Conservation (phyloP, 805 yeast species). For the Ogataea naganishii region DNA sequence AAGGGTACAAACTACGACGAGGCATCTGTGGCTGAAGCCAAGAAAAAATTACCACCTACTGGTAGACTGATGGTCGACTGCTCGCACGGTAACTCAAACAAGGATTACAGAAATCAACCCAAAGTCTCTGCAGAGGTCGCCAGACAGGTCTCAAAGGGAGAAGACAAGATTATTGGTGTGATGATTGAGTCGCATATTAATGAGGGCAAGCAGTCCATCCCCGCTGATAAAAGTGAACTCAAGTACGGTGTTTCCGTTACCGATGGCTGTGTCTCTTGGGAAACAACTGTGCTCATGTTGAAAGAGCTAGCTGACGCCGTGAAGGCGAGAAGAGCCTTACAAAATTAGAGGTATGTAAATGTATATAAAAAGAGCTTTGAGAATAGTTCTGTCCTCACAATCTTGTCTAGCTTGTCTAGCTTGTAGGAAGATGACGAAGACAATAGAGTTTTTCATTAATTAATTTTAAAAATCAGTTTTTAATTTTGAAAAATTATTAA, state of each 20-base stretch:
- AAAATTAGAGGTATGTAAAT: constrained; percentile 12
- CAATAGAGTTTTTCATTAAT: no score
- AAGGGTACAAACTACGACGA: constrained; percentile 89
- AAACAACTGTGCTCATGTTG: constrained; percentile 76
- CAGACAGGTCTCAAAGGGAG: constrained; percentile 76
- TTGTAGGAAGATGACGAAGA: no score
- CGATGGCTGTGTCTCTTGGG: constrained; percentile 94
- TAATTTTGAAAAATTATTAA: no score
- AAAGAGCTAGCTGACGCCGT: constrained; percentile 76
- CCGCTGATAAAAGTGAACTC: constrained; percentile 51
- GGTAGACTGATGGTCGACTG: constrained; percentile 85
- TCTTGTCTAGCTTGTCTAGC: no score
- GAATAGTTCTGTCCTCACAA: no score
- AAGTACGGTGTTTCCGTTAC: constrained; percentile 95
- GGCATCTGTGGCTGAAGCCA: constrained; percentile 66
- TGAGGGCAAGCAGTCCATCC: constrained; percentile 86
- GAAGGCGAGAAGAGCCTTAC: constrained; percentile 57
- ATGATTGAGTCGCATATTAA: constrained; percentile 92
- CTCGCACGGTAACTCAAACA: constrained; percentile 94
- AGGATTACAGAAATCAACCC: constrained; percentile 94
- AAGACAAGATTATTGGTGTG: constrained; percentile 74
- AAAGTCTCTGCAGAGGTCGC: constrained; percentile 78
- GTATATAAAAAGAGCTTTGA: no score
- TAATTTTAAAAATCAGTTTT: neutral
- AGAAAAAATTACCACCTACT: constrained; percentile 43